A percentile compares a stretch with the other conserved stretches of the same genome.
Evolutionary conservation across 345 rosid genomes (phyloP).

Genomic region (Ailanthus altissimus): DNA sequence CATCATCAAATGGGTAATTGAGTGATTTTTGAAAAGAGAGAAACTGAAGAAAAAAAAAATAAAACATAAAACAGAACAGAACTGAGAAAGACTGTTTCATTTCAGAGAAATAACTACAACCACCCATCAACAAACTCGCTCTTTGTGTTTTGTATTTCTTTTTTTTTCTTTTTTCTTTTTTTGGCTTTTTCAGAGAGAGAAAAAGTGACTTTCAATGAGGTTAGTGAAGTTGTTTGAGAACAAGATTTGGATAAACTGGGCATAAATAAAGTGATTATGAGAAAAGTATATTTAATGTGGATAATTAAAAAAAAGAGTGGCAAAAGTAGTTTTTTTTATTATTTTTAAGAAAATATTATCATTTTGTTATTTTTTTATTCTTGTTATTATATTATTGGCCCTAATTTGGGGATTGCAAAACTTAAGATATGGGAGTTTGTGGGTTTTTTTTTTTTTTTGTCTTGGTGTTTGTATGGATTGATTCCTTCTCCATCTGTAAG

Average conservation of each 20-base stretch:
- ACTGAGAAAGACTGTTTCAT: conserved; percentile 16
- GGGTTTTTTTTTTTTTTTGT: background rate
- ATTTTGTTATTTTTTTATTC: background rate
- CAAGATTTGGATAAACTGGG: conserved; percentile 13
- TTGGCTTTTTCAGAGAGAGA: background rate
- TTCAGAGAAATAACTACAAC: conserved; percentile 45
- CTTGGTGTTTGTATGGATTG: background rate
- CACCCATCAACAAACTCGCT: conserved; percentile 50
- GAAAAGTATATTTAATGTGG: background rate
- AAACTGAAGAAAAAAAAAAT: background rate
- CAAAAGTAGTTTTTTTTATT: background rate
- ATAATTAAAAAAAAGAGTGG: background rate
- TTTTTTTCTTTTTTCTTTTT: background rate
- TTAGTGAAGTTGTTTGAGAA: background rate
- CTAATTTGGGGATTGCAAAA: background rate
- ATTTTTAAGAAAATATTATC: background rate
- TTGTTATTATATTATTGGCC: too few relatives aligned
- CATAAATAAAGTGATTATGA: background rate
- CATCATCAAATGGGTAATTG: conserved; percentile 18
- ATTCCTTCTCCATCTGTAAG: background rate
- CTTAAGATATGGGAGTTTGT: background rate
- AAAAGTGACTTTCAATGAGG: background rate
- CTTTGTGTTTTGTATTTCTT: conserved; percentile 2
- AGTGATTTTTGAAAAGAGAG: background rate
- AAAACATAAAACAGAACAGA: background rate